These are phyloP conservation scores for Crithidia fasciculata DNA, from an alignment of 208 protist species.

Conservation along the genomic window DNA sequence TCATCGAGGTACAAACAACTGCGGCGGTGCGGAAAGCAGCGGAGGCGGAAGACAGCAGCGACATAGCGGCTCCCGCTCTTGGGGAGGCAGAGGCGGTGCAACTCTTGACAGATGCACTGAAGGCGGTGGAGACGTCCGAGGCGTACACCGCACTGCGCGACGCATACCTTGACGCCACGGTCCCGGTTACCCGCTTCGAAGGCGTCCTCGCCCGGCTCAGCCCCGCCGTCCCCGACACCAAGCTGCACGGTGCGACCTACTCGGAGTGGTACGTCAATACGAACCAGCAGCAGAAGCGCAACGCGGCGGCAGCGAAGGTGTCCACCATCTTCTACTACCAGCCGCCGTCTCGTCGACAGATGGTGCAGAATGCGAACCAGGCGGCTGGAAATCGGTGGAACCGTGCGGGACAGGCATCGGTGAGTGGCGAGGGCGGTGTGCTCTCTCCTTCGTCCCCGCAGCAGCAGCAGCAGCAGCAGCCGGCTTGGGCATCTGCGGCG, in stretches of 20 bases:
- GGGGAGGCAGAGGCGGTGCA: constrained; percentile 43
- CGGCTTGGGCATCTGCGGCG: constrained; percentile 1
- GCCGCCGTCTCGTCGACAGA: constrained; percentile 19
- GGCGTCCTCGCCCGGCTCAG: constrained; percentile 20
- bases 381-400: background rate
- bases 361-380: background rate
- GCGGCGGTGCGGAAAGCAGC: background rate
- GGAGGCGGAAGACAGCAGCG: background rate
- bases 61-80: background rate
- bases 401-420: background rate
- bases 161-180: constrained; percentile 44
- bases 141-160: constrained; percentile 48
- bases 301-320: constrained; percentile 12
- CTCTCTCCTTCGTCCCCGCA: too few relatives aligned
- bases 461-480: constrained; percentile 11
- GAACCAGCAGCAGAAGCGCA: constrained; percentile 22
- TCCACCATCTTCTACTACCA: constrained; percentile 34
- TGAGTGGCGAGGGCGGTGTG: background rate
- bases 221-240: constrained; percentile 5
- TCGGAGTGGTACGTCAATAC: constrained; percentile 28
- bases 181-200: constrained; percentile 24
- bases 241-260: constrained; percentile 13
- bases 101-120: constrained; percentile 34
- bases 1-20: constrained; percentile 48
- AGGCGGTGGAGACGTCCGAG: constrained; percentile 33